Base-by-base conservation (phyloP, 139 green algal species). In the Chlorella sorokiniana region DNA sequence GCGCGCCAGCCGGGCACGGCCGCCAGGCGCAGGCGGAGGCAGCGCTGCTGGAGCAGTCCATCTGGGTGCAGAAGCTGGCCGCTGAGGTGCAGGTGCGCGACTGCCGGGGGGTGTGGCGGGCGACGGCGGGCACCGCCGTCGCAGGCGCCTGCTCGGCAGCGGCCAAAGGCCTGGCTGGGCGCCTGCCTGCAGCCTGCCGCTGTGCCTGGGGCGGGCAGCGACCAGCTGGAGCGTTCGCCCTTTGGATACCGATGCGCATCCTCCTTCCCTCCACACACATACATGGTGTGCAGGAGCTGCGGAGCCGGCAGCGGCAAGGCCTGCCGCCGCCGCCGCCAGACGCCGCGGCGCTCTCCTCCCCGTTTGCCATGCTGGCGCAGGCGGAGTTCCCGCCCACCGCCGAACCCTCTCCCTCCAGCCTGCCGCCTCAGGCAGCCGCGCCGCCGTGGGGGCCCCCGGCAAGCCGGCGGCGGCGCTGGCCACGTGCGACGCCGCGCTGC, bases 11-110 rank as follows among this genome's bases (percentile, higher is more conserved):
- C 23, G 70, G 29, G 25, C 41, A 59, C 8, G 41, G 63, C 70
- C 70, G 70, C 44, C 70, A 77, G 44, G 70, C 63, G 44, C 70
- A 77, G 70, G 44, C 63, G 70, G 70, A 77, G 70, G 44, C 63
- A 33, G 70, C 70, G 70, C 70, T 77, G 70, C 70, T 77, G 44
- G 70, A 77, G 70, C 70, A 77, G 70, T 77, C 70, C n/a, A 77
- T 77, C 44, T 77, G 70, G 70, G 70, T 77, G 44, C 70, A 77
- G 70, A 77, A 77, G 44, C 44, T 77, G 70, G 70, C 70, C n/a
- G 70, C 70, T 20, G 70, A 77, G 44, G 70, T 77, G 70, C 70
- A 77, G 70, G 70, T 77, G 45, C n/a, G 70, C 18, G 29, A 33
- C n/a, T 41, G 31, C 25, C 31, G 25, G 33, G 31, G 70, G 18